phyloP scores from a whole-genome alignment of 176 grass and related monocot species.

The Sorghum bicolor region Sorghum_bicolor_NCBIv3 NC_012875.2:48192501-48193000 shows the following conservation, averaged over 20 bases:
- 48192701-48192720: conserved; percentile 38
- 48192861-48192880: conserved; percentile 44
- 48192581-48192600: neutral
- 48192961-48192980: neutral
- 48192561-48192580: neutral
- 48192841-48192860: conserved; percentile 79
- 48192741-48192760: conserved; percentile 65
- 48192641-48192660: conserved; percentile 44
- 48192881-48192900: neutral
- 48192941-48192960: neutral
- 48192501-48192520: neutral
- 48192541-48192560: neutral
- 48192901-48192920: neutral
- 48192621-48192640: conserved; percentile 58
- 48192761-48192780: conserved; percentile 52
- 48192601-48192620: conserved; percentile 64
- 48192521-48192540: neutral
- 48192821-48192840: conserved; percentile 77
- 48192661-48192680: conserved; percentile 48
- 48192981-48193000: neutral
- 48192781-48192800: conserved; percentile 67
- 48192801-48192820: conserved; percentile 68
- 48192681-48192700: conserved; percentile 44
- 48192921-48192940: neutral
- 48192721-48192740: conserved; percentile 51